phyloP scores from a whole-genome alignment of 257 asterid species.

The Phtheirospermum japonicum region DNA sequence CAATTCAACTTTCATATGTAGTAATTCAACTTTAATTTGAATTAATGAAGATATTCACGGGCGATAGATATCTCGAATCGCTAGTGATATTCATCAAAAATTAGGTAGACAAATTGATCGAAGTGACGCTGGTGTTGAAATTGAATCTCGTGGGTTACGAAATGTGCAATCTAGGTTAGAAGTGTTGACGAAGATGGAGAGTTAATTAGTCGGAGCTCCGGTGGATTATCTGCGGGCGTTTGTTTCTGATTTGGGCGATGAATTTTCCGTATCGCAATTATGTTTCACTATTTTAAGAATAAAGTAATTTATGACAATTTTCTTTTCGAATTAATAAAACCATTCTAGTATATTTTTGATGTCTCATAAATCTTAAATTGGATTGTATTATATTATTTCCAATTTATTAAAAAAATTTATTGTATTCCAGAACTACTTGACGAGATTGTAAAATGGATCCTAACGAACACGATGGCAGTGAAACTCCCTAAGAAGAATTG shows the following conservation, averaged over 20 bases:
- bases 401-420: too few relatives aligned
- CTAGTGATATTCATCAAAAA: slow-evolving; percentile 55
- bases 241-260: slow-evolving; percentile 68
- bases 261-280: too few relatives aligned
- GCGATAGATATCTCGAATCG: too few relatives aligned
- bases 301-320: too few relatives aligned
- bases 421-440: slow-evolving; percentile 5
- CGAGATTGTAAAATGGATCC: not conserved
- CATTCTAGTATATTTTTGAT: too few relatives aligned
- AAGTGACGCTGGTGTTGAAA: slow-evolving; percentile 58
- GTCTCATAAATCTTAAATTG: not conserved
- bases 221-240: slow-evolving; percentile 79
- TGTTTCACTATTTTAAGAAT: too few relatives aligned
- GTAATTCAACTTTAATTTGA: too few relatives aligned
- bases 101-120: slow-evolving; percentile 57
- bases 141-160: slow-evolving; percentile 71
- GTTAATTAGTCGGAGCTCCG: slow-evolving; percentile 68
- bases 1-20: too few relatives aligned
- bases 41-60: slow-evolving; percentile 69
- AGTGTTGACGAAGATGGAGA: slow-evolving; percentile 62
- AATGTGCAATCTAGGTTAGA: slow-evolving; percentile 70
- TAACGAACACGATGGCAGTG: not conserved
- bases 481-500: not conserved
- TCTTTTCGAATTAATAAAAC: too few relatives aligned
- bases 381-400: too few relatives aligned